A percentile compares a stretch with the other conserved stretches of the same genome.
Evolutionary conservation across 2,329 filamentous ascomycete genomes (phyloP).

Genomic region (Curvularia lunata): DNA sequence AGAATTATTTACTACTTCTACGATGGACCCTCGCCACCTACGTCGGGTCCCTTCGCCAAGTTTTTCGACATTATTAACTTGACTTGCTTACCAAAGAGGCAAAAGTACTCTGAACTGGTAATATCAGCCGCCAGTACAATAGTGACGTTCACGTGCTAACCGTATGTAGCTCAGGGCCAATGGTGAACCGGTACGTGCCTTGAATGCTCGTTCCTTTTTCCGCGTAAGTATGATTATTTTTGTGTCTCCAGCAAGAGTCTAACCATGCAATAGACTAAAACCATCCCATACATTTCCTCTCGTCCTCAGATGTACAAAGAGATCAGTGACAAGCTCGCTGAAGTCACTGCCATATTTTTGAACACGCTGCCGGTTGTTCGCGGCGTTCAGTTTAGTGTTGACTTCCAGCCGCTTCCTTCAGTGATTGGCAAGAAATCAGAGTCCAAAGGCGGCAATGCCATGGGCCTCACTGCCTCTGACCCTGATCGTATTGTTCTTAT

Average conservation of each 20-base stretch:
- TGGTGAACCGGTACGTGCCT: slow-evolving; percentile 16
- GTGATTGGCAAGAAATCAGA: slow-evolving; percentile 26
- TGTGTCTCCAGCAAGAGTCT: slow-evolving; percentile 10
- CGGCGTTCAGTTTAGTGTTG: slow-evolving; percentile 29
- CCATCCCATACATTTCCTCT: slow-evolving; percentile 32
- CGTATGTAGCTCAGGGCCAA: slow-evolving; percentile 21
- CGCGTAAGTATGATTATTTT: slow-evolving; percentile 18
- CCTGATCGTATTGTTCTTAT: slow-evolving; percentile 31
- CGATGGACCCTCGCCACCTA: slow-evolving; percentile 38
- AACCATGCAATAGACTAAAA: slow-evolving; percentile 27
- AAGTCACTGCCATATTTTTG: slow-evolving; percentile 35
- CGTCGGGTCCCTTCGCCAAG: slow-evolving; percentile 38
- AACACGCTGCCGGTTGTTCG: slow-evolving; percentile 15
- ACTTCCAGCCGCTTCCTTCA: slow-evolving; percentile 34
- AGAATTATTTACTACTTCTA: slow-evolving; percentile 33
- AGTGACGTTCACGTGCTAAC: slow-evolving; percentile 1
- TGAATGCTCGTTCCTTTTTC: slow-evolving; percentile 30
- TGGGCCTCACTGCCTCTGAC: slow-evolving; percentile 31
- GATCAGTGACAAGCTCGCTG: slow-evolving; percentile 40
- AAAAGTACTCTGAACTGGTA: slow-evolving; percentile 46
- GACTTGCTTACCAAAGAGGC: slow-evolving; percentile 28
- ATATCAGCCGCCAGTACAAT: slow-evolving; percentile 7
- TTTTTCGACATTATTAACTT: slow-evolving; percentile 40
- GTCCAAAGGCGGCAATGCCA: slow-evolving; percentile 33
- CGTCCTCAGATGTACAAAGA: slow-evolving; percentile 45